Conservation (phyloP, 139 green algal species). For the Auxenochlorella pyrenoidosa region DNA sequence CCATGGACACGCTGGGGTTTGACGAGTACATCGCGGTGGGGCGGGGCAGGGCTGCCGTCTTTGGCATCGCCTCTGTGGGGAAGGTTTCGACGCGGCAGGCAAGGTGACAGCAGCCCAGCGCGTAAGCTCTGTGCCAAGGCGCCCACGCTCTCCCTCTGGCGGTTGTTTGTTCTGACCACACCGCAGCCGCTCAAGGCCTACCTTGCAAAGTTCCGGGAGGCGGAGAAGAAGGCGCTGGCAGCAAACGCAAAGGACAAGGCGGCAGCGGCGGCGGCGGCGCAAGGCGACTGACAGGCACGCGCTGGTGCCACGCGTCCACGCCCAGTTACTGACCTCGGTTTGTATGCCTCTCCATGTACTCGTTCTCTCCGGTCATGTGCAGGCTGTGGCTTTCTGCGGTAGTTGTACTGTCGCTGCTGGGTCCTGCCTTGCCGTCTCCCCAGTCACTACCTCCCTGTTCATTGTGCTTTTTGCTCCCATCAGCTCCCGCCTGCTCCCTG, state of each 20-base stretch:
- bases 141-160: too few relatives aligned
- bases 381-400: too few relatives aligned
- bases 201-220: constrained; percentile 95
- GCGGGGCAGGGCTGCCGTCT: too few relatives aligned
- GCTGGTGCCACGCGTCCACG: too few relatives aligned
- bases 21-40: constrained; percentile 93
- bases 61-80: too few relatives aligned
- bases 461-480: not conserved
- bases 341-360: too few relatives aligned
- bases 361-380: too few relatives aligned
- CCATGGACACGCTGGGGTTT: constrained; percentile 97
- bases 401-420: not conserved
- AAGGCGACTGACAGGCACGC: not conserved
- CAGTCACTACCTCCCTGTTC: not conserved
- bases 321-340: too few relatives aligned
- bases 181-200: constrained; percentile 91
- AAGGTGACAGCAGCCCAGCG: too few relatives aligned
- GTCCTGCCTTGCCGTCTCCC: too few relatives aligned
- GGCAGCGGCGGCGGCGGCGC: not conserved
- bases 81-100: too few relatives aligned
- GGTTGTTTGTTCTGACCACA: not conserved
- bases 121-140: too few relatives aligned
- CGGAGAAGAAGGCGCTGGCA: constrained; percentile 43
- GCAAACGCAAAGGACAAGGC: constrained; percentile 5
- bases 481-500: not conserved